Percentiles rank a stretch among this genome's conserved stretches.
Conservation (phyloP, 306 rosid genomes). For the Crataegus laevigata region DNA sequence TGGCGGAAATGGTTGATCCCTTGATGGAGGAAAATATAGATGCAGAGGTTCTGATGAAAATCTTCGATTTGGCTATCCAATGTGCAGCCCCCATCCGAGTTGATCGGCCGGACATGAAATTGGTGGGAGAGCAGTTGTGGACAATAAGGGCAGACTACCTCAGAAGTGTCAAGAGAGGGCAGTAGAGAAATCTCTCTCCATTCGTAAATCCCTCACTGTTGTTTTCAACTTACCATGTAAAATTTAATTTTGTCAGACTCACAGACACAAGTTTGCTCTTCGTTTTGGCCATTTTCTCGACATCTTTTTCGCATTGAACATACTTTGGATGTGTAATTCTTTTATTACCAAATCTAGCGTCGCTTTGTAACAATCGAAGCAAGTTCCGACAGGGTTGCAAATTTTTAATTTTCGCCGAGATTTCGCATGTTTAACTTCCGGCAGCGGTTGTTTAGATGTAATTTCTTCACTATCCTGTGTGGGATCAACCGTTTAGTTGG, state of each 20-base stretch:
- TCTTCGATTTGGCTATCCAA: constrained; percentile 66
- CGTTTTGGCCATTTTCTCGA: too few species aligned
- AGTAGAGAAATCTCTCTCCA: not conserved
- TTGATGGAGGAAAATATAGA: constrained; percentile 61
- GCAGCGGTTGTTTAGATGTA: too few species aligned
- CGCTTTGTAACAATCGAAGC: too few species aligned
- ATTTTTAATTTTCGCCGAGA: too few species aligned
- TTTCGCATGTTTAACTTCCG: too few species aligned
- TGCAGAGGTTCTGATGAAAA: constrained; percentile 43
- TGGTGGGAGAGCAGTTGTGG: constrained; percentile 85
- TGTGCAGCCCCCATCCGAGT: constrained; percentile 81
- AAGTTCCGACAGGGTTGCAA: too few species aligned
- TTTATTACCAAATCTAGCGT: too few species aligned
- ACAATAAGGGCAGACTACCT: constrained; percentile 73
- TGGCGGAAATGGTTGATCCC: constrained; percentile 60
- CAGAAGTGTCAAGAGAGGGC: constrained; percentile 45
- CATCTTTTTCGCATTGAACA: too few species aligned
- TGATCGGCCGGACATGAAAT: constrained; percentile 85
- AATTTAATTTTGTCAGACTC: too few species aligned
- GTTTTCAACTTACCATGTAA: not conserved
- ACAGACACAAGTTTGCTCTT: too few species aligned
- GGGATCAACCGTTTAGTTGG: too few species aligned
- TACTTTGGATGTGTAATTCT: not conserved
- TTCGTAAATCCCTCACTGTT: not conserved
- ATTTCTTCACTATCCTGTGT: too few species aligned